These are phyloP conservation scores for Eimeria falciformis DNA, from an alignment of 169 alveolate species.

Conservation along the genomic window DNA sequence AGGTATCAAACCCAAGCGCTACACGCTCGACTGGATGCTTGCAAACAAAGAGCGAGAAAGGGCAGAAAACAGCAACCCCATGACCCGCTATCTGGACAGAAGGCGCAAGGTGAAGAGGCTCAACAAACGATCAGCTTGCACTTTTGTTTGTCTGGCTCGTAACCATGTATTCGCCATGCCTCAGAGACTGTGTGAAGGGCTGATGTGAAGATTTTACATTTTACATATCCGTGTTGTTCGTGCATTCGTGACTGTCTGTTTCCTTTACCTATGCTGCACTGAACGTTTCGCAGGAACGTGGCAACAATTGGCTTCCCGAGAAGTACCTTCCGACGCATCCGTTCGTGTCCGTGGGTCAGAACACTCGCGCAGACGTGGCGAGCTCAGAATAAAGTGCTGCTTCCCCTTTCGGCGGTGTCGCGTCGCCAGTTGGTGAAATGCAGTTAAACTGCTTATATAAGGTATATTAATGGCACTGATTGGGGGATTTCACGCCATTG, in stretches of 20 bases:
- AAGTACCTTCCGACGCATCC: slow-evolving; percentile 91
- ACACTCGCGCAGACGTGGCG: neutral
- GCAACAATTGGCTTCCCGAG: slow-evolving; percentile 89
- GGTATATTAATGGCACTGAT: no score
- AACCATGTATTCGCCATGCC: neutral
- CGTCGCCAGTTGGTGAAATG: no score
- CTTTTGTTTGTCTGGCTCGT: neutral
- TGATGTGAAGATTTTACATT: neutral
- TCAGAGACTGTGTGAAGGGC: neutral
- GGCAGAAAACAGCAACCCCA: slow-evolving; percentile 92
- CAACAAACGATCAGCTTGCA: no score
- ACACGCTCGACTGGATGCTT: slow-evolving; percentile 91
- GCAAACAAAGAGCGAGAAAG: slow-evolving; percentile 91
- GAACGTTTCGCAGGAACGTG: slow-evolving; percentile 87
- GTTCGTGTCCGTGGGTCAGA: slow-evolving; percentile 75
- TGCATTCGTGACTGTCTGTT: no score
- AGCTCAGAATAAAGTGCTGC: neutral
- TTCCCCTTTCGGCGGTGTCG: no score
- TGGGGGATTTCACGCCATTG: no score
- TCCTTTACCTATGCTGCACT: no score
- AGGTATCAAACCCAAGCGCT: slow-evolving; percentile 92
- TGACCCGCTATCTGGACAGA: slow-evolving; percentile 89
- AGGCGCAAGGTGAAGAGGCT: slow-evolving; percentile 83
- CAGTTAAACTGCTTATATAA: no score
- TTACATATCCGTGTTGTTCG: neutral